Percentiles rank a stretch among this genome's conserved stretches.
phyloP scores from a whole-genome alignment of 352 stramenopile species.

The Phytopythium helicoides region DNA sequence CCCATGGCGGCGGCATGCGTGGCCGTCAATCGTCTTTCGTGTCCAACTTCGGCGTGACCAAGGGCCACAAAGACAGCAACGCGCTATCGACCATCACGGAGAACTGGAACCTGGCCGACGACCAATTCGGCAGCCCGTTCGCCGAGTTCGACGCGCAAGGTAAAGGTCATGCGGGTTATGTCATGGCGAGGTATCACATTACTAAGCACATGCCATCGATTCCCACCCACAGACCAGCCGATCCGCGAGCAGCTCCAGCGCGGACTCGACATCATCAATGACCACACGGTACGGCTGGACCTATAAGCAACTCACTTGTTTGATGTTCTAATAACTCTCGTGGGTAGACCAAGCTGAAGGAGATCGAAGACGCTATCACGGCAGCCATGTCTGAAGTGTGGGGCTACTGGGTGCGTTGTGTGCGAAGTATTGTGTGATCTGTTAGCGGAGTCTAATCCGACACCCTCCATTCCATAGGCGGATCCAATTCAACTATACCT shows the following conservation, averaged over 20 bases:
- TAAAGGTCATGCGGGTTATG: too few relatives aligned
- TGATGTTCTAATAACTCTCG: not conserved
- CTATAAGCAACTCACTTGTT: not conserved
- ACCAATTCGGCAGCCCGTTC: slow-evolving; percentile 77
- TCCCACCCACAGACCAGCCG: slow-evolving; percentile 50
- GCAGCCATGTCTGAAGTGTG: slow-evolving; percentile 88
- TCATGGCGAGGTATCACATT: too few relatives aligned
- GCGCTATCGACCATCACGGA: slow-evolving; percentile 85
- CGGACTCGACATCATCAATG: slow-evolving; percentile 83
- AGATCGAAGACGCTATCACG: slow-evolving; percentile 85
- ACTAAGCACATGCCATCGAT: not conserved
- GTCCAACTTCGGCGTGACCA: slow-evolving; percentile 75
- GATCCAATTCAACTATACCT: slow-evolving; percentile 83
- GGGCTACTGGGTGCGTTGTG: slow-evolving; percentile 75
- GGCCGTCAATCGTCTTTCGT: slow-evolving; percentile 66
- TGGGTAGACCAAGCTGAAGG: slow-evolving; percentile 77
- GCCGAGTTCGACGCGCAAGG: slow-evolving; percentile 78
- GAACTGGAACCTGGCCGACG: slow-evolving; percentile 80
- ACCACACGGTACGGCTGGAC: slow-evolving; percentile 56
- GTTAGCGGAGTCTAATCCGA: not conserved
- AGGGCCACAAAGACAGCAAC: slow-evolving; percentile 65
- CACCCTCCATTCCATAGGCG: slow-evolving; percentile 28
- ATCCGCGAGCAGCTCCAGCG: slow-evolving; percentile 81
- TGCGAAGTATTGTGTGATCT: not conserved
- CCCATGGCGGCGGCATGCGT: slow-evolving; percentile 31